Percentiles rank a stretch among this genome's conserved stretches.
These are phyloP conservation scores for Balamuthia mandrillaris DNA, from an alignment of 208 protist species.

Conservation along the genomic window DNA sequence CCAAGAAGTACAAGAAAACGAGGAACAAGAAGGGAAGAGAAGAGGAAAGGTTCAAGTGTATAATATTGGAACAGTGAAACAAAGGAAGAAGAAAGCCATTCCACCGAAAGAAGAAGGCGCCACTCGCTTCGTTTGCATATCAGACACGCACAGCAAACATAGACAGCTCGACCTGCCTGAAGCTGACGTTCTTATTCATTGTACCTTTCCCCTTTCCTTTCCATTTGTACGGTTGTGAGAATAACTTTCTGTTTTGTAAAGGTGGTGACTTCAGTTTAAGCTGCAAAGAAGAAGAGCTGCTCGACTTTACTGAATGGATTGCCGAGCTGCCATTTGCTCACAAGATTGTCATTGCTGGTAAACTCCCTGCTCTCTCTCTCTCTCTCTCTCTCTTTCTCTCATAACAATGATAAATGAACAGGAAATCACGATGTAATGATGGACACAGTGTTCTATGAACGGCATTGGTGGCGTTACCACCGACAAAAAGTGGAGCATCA, in stretches of 20 bases:
- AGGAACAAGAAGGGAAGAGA: too few species aligned
- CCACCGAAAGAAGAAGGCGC: neutral
- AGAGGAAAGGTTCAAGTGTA: too few species aligned
- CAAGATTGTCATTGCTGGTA: slow-evolving; percentile 19
- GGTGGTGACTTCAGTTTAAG: slow-evolving; percentile 33
- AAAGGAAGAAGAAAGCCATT: neutral
- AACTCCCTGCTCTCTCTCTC: neutral
- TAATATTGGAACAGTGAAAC: slow-evolving; percentile 3
- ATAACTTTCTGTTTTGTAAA: neutral
- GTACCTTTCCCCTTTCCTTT: neutral
- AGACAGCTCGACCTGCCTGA: neutral
- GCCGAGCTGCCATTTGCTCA: neutral
- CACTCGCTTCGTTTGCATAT: slow-evolving; percentile 34
- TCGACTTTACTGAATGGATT: slow-evolving; percentile 11
- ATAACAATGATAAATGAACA: neutral
- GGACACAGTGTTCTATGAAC: slow-evolving; percentile 33
- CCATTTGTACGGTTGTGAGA: neutral
- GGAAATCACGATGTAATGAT: slow-evolving; percentile 26
- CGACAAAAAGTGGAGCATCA: neutral
- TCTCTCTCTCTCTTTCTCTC: neutral
- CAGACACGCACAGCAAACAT: slow-evolving; percentile 30
- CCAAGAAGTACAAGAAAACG: too few species aligned
- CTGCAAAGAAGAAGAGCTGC: slow-evolving; percentile 16
- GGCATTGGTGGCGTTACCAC: slow-evolving; percentile 29
- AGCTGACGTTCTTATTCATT: slow-evolving; percentile 21